A percentile compares a stretch with the other conserved stretches of the same genome.
phyloP scores from a whole-genome alignment of 345 rosid species.

The Rhizophora apiculata region DNA sequence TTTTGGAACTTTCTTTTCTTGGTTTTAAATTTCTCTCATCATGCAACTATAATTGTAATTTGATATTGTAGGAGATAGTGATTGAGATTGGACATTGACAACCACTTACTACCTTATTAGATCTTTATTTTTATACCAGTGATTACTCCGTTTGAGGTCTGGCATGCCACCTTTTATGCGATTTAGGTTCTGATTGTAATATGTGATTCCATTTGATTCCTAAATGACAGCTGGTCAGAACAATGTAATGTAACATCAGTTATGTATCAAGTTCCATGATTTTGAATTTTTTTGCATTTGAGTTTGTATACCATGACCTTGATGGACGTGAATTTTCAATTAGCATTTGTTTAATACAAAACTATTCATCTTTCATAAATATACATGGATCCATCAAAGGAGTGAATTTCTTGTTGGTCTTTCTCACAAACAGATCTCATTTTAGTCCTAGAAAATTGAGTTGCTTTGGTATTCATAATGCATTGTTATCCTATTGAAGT shows the following conservation, averaged over 20 bases:
- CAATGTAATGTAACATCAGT: background rate
- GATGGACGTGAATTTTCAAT: background rate
- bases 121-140: too few species aligned
- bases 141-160: background rate
- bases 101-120: too few species aligned
- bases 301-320: background rate
- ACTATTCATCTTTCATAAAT: background rate
- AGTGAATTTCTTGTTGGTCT: background rate
- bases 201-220: background rate
- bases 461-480: background rate
- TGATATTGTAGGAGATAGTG: background rate
- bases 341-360: background rate
- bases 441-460: too few species aligned
- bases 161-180: too few species aligned
- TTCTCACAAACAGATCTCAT: background rate
- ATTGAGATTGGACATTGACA: background rate
- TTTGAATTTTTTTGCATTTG: background rate
- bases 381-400: background rate
- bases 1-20: too few species aligned
- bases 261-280: background rate
- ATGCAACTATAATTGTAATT: too few species aligned
- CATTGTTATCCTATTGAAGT: background rate
- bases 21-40: too few species aligned
- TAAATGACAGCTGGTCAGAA: background rate
- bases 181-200: background rate